These are phyloP conservation scores for Trichoderma erinaceum DNA, from an alignment of 495 filamentous ascomycete species.

Conservation along the genomic window DNA sequence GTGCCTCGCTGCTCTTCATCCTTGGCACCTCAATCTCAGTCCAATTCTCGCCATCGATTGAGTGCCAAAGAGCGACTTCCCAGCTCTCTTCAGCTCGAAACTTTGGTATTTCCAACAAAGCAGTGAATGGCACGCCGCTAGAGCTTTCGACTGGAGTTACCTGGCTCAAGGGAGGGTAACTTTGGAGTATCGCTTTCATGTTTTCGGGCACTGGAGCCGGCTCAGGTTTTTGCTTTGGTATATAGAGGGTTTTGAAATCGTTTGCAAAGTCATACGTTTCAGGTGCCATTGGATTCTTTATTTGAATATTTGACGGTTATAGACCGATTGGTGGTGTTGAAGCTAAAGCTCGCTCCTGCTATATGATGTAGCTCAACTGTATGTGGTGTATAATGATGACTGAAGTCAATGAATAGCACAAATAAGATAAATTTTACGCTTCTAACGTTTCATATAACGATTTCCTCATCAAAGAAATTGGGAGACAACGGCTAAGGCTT, in stretches of 20 bases:
- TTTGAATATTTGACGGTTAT: background rate
- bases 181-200: slow-evolving; percentile 33
- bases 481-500: background rate
- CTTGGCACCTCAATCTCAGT: slow-evolving; percentile 35
- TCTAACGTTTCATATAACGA: too few relatives aligned
- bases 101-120: slow-evolving; percentile 62
- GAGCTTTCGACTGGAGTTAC: slow-evolving; percentile 49
- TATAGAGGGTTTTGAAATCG: slow-evolving; percentile 22
- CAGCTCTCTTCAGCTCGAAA: slow-evolving; percentile 52
- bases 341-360: too few relatives aligned
- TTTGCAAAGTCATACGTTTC: slow-evolving; percentile 18
- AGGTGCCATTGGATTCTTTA: background rate
- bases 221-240: slow-evolving; percentile 21
- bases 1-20: slow-evolving; percentile 33
- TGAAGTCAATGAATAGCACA: too few relatives aligned
- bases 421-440: too few relatives aligned
- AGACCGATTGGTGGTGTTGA: background rate
- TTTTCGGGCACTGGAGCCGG: slow-evolving; percentile 16
- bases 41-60: slow-evolving; percentile 47
- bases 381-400: too few relatives aligned
- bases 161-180: slow-evolving; percentile 64
- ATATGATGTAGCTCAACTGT: too few relatives aligned
- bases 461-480: too few relatives aligned
- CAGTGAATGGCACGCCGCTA: slow-evolving; percentile 53
- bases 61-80: slow-evolving; percentile 75